Base-by-base conservation (phyloP, 768 basidiomycete genomes). In the Hypholoma fasciculare region DNA sequence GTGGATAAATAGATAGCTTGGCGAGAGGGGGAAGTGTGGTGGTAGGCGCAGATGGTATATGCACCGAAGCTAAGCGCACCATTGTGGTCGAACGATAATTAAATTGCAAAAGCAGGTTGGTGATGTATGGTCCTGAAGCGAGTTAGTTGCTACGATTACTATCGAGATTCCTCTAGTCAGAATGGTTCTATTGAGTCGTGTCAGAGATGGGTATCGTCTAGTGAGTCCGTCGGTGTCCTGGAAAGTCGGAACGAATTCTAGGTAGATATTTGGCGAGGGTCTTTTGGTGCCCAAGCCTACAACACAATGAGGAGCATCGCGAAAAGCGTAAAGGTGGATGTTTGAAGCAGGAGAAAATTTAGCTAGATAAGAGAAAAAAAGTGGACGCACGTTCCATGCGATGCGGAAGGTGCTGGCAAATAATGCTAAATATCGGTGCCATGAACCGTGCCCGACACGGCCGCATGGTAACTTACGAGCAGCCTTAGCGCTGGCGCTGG, bases 21-120 rank as follows among this genome's bases (percentile, higher is more conserved):
- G 71, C 68, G n/a, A 90, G 82, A 3, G 81, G 73, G 2, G 86
- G 88, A n/a, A 91, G 82, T 58, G 76, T 76, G 7, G 75, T 61
- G 1, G 84, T 81, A 0, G 86, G 85, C 9, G 81, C 57, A 17
- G 42, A 66, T 48, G 61, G 72, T 62, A 61, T 57, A 30, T 56
- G 23, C 27, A 49, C 54, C 50, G 57, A 56, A 59, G 36, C 43
- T 57, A 50, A 47, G 44, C 39, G 43, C 44, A 52, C 53, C 46
- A 40, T 57, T 20, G 20, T 19, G 34, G 36, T 30, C 34, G 43
- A 20, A 7, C 39, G 23, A 37, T 19, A 52, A 54, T 54, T 54
- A 54, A 54, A 20, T 46, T 20, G 44, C 12, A 27, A n/a, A 19
- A 7, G 53, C 17, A 47, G 47, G 52, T 16, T 27, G 30, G 30